Conservation (phyloP, 2,329 filamentous ascomycete species). For the Fusarium sp. region DNA sequence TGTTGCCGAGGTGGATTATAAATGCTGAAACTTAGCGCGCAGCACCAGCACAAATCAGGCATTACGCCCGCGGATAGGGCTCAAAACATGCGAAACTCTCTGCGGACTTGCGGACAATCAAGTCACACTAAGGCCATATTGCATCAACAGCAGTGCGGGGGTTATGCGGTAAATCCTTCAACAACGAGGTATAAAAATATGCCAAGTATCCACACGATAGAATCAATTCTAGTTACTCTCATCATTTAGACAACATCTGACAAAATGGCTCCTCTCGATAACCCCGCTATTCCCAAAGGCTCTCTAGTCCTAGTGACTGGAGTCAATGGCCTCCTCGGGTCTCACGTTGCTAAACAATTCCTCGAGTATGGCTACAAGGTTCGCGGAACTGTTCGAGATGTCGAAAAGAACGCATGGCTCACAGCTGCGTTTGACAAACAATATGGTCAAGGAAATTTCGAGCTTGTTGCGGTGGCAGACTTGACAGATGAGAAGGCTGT, state of each 20-base stretch:
- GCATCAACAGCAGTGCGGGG: neutral
- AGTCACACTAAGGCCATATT: neutral
- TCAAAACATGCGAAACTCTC: neutral
- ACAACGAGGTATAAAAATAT: neutral
- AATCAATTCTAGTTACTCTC: neutral
- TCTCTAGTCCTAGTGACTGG: constrained; percentile 55
- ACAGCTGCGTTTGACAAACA: constrained; percentile 43
- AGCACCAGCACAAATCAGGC: neutral
- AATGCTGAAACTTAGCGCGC: neutral
- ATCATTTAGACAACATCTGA: neutral
- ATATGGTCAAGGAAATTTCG: constrained; percentile 49
- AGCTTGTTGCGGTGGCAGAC: constrained; percentile 48
- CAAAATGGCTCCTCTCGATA: constrained; percentile 26
- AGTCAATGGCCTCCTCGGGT: constrained; percentile 53
- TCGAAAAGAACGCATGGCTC: constrained; percentile 47
- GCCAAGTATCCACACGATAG: neutral
- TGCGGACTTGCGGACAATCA: neutral
- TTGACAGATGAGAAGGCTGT: constrained; percentile 43
- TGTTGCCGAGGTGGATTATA: neutral
- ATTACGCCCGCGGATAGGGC: neutral
- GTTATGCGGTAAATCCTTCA: neutral
- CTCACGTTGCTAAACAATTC: constrained; percentile 52
- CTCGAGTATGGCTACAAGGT: constrained; percentile 54
- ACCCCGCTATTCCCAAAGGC: constrained; percentile 34
- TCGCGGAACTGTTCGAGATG: constrained; percentile 54